Evolutionary conservation across 768 basidiomycete species (phyloP).

Genomic region (Filobasidium wieringae): DNA sequence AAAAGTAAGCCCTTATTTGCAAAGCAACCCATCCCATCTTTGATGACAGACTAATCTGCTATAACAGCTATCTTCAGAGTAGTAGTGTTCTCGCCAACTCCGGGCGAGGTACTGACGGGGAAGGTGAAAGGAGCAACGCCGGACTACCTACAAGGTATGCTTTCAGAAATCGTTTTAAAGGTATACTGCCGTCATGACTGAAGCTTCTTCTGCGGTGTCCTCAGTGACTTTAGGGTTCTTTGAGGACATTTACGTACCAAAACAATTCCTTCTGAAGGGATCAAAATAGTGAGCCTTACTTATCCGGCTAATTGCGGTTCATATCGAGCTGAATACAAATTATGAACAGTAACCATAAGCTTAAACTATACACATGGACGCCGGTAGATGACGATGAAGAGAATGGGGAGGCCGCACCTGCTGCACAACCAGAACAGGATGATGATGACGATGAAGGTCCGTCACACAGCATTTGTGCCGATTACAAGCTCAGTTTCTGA

Average conservation of each 20-base stretch:
- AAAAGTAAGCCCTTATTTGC: slow-evolving; percentile 49
- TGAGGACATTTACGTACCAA: slow-evolving; percentile 79
- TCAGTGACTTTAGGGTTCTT: slow-evolving; percentile 83
- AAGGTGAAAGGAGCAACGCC: slow-evolving; percentile 78
- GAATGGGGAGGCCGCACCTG: background rate
- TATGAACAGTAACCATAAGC: no score
- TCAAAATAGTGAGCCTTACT: slow-evolving; percentile 39
- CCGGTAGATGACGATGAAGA: no score
- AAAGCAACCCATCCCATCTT: background rate
- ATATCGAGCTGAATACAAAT: no score
- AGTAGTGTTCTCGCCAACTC: slow-evolving; percentile 82
- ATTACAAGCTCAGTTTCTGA: background rate
- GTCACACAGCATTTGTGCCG: slow-evolving; percentile 1
- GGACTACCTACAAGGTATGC: slow-evolving; percentile 69
- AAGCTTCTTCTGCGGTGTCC: background rate
- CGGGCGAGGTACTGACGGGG: slow-evolving; percentile 76
- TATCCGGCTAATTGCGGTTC: no score
- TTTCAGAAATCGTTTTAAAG: background rate
- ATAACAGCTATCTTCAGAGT: slow-evolving; percentile 78
- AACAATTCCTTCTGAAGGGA: slow-evolving; percentile 66
- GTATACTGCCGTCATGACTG: background rate
- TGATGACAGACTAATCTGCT: background rate
- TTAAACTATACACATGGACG: no score
- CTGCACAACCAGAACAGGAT: background rate
- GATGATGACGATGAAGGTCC: slow-evolving; percentile 1